Conservation (phyloP, 257 asterid species). For the Solanum paucissectum region DNA sequence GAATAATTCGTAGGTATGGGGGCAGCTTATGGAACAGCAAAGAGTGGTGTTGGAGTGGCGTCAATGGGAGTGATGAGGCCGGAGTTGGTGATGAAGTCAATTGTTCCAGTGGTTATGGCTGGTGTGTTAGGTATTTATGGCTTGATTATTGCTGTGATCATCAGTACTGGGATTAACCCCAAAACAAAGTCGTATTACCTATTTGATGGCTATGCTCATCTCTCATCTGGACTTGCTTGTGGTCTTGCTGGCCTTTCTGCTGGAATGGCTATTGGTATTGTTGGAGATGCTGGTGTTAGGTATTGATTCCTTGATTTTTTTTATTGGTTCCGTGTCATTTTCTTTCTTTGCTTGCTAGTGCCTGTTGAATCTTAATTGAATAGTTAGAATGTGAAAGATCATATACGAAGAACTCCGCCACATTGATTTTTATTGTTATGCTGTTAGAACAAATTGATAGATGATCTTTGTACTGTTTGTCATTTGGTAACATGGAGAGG, state of each 20-base stretch:
- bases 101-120: slow-evolving; percentile 87
- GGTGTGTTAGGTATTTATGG: slow-evolving; percentile 85
- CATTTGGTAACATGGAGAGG: not conserved
- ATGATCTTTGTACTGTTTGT: not conserved
- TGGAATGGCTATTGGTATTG: slow-evolving; percentile 84
- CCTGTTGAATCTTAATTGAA: not conserved
- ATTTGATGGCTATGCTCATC: slow-evolving; percentile 83
- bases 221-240: slow-evolving; percentile 70
- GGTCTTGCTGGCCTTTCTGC: slow-evolving; percentile 83
- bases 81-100: slow-evolving; percentile 79
- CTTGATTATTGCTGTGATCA: slow-evolving; percentile 73
- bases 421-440: not conserved
- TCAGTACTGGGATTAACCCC: slow-evolving; percentile 78
- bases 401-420: too few relatives aligned
- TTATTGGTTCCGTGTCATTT: too few relatives aligned
- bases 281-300: slow-evolving; percentile 92
- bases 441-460: not conserved
- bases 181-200: slow-evolving; percentile 70
- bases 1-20: slow-evolving; percentile 51
- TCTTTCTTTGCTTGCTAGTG: not conserved
- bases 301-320: slow-evolving; percentile 5
- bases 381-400: not conserved
- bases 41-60: slow-evolving; percentile 85
- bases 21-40: slow-evolving; percentile 79
- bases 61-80: slow-evolving; percentile 92